These are phyloP conservation scores for Arthrobotrys pseudoclavata DNA, from an alignment of 2,329 filamentous ascomycete species.

Conservation along the genomic window DNA sequence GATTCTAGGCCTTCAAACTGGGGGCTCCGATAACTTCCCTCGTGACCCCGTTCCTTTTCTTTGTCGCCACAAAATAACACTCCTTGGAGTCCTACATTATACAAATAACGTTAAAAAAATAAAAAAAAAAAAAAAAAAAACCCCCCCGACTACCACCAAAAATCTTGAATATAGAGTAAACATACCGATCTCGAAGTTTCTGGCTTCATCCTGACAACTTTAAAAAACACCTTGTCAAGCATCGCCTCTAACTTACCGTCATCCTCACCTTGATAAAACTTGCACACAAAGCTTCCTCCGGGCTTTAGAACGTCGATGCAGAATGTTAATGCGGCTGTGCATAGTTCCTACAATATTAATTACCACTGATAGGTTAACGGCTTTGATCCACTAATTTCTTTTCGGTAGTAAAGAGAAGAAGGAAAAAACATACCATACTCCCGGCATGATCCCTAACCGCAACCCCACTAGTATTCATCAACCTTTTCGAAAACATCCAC, in stretches of 20 bases:
- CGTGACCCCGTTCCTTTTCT: conserved; percentile 31
- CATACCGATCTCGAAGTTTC: conserved; percentile 87
- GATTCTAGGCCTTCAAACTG: background rate
- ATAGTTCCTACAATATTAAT: conserved; percentile 79
- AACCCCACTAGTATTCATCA: conserved; percentile 98
- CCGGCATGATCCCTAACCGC: conserved; percentile 87
- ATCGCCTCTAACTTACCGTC: conserved; percentile 83
- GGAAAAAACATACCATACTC: conserved; percentile 81
- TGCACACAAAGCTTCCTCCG: conserved; percentile 94
- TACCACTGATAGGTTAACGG: background rate
- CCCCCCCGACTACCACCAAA: background rate
- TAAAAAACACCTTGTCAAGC: conserved; percentile 81
- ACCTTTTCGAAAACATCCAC: conserved; percentile 79
- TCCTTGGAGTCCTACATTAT: conserved; percentile 61
- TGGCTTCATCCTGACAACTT: conserved; percentile 89
- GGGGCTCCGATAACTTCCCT: conserved; percentile 35
- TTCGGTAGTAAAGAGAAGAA: background rate
- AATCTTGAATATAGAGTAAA: background rate
- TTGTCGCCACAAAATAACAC: conserved; percentile 61
- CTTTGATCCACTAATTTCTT: background rate
- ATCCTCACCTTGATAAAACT: conserved; percentile 93
- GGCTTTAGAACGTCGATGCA: conserved; percentile 83
- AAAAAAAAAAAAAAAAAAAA: too few species aligned
- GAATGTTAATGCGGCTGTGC: conserved; percentile 85
- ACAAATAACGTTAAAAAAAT: background rate